Evolutionary conservation across 2,329 filamentous ascomycete species (phyloP).

Genomic region (Pseudogymnoascus sp.): DNA sequence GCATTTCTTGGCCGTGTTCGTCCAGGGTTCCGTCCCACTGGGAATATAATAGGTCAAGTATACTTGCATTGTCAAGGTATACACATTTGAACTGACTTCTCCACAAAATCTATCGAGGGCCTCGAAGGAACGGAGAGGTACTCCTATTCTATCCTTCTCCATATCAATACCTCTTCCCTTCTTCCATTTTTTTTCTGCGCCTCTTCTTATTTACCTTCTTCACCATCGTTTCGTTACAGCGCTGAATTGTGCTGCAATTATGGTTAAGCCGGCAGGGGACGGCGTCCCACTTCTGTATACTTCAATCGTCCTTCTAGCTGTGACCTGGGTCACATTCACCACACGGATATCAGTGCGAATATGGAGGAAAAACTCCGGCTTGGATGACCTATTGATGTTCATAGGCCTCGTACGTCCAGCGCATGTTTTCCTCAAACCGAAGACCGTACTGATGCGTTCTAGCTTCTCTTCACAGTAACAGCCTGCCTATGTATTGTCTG

Average conservation of each 20-base stretch:
- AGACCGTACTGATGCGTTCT: slow-evolving; percentile 9
- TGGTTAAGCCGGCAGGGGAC: slow-evolving; percentile 22
- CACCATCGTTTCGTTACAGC: neutral
- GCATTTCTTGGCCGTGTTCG: neutral
- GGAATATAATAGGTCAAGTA: neutral
- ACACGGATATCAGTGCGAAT: slow-evolving; percentile 20
- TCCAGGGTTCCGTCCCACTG: neutral
- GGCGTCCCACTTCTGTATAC: slow-evolving; percentile 23
- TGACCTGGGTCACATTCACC: slow-evolving; percentile 22
- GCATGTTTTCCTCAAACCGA: neutral
- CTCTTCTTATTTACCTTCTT: neutral
- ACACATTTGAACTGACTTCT: neutral
- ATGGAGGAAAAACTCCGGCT: slow-evolving; percentile 23
- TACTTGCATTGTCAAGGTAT: neutral
- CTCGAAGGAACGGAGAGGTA: neutral
- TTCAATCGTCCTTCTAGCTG: slow-evolving; percentile 20
- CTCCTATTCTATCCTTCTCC: neutral
- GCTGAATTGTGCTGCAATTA: slow-evolving; percentile 13
- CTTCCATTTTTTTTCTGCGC: neutral
- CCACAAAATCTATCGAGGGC: slow-evolving; percentile 3
- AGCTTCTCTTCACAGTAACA: slow-evolving; percentile 26
- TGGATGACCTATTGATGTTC: slow-evolving; percentile 25
- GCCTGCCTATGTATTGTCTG: slow-evolving; percentile 24
- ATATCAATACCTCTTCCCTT: slow-evolving; percentile 4
- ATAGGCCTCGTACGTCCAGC: slow-evolving; percentile 22